These are phyloP conservation scores for Chlorophyllum brunneum DNA, from an alignment of 768 basidiomycete species.

Conservation along the genomic window DNA sequence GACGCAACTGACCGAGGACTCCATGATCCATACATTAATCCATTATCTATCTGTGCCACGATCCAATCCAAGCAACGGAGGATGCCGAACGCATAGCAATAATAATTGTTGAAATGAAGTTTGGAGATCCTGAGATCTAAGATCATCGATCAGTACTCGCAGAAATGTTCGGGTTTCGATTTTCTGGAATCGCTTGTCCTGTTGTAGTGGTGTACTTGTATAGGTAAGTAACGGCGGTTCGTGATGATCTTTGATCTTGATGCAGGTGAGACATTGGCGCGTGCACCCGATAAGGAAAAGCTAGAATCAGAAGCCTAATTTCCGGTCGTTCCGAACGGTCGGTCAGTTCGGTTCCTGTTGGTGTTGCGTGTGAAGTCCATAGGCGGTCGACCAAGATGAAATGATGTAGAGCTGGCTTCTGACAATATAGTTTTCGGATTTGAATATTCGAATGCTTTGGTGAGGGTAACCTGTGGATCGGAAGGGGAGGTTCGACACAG, in stretches of 20 bases:
- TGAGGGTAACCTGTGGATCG: too few species aligned
- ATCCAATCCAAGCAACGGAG: background rate
- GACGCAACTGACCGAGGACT: too few species aligned
- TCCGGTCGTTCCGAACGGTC: slow-evolving; percentile 1
- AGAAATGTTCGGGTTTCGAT: background rate
- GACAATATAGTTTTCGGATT: background rate
- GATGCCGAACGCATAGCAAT: background rate
- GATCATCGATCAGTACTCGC: background rate
- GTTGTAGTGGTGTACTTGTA: background rate
- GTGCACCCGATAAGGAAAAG: background rate
- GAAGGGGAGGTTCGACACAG: background rate
- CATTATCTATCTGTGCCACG: background rate
- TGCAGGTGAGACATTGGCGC: background rate
- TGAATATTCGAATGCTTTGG: background rate
- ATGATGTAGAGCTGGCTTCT: background rate
- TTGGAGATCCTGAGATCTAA: background rate
- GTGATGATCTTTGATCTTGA: background rate
- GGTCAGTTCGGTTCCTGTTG: slow-evolving; percentile 5
- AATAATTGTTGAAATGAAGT: background rate
- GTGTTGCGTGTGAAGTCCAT: background rate
- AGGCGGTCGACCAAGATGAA: background rate
- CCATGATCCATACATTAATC: background rate
- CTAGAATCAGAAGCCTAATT: background rate
- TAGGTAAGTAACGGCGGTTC: background rate
- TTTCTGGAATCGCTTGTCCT: slow-evolving; percentile 2